Evolutionary conservation across 495 filamentous ascomycete species (phyloP), one percentile per base, ranked within the genome.

Genomic region (Cudoniella acicularis): DNA sequence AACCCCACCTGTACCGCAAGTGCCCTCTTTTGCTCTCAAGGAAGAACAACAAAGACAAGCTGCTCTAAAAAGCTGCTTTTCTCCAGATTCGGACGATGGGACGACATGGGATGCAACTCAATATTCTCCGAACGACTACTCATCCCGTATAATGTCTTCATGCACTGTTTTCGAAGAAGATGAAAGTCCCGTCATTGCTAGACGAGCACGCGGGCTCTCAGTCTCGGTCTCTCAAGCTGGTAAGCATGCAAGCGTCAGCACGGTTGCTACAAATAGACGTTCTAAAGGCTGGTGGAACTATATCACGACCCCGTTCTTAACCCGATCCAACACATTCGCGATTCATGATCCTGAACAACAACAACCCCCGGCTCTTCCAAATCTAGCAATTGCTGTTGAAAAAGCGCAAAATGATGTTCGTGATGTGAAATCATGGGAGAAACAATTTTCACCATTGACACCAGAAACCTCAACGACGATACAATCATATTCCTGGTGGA

Each of bases 281-380:
- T 91, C 90, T 2, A 79, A 83, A 27, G 65, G 65, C 10, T 96
- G 92, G 92, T 96, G 92, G 92, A 92, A 89, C 59, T 80, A 87
- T 58, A 80, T 96, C 43, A 86, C 86, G 1, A 91, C 91, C 1
- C 92, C 92, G 0, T 87, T 96, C 55, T 65, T 84, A 42, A 72
- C 77, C 18, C 67, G 74, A 3, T 75, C 76, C 11, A 77, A 71
- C 60, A 73, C 75, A 6, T 41, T 68, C 0, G 61, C 64, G 9
- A 70, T 60, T 47, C 72, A 69, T n/a, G 69, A 69, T 2, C 48
- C 66, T 2, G 67, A 67, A 18, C 17, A 52, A 23, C 27, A 63
- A 25, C 64, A 70, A 2, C 57, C 72, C 52, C 69, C 77, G 23
- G 62, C 67, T 16, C 25, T 74, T 46, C 70, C 72, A 21, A 68